Percentiles rank a stretch among this genome's conserved stretches.
These are phyloP conservation scores for Neurospora sp. DNA, from an alignment of 495 filamentous ascomycete species.

Conservation along the genomic window DNA sequence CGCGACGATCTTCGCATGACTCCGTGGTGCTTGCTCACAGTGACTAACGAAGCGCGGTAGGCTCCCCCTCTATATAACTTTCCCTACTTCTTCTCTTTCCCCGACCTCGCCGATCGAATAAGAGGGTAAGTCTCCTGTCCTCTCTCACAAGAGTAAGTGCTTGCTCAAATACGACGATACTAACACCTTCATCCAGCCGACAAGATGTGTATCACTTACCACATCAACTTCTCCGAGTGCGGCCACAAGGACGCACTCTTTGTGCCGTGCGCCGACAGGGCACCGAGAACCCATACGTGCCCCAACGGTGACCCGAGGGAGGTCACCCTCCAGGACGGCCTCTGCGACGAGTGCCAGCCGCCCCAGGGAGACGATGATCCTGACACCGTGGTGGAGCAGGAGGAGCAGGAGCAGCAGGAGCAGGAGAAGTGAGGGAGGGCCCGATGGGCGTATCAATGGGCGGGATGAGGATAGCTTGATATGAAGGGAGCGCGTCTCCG, in stretches of 20 bases:
- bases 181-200: neutral
- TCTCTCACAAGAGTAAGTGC: neutral
- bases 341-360: neutral
- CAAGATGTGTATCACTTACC: neutral
- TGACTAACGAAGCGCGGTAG: neutral
- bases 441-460: rapidly evolving
- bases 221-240: neutral
- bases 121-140: neutral
- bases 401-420: neutral
- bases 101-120: neutral
- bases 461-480: neutral
- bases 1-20: neutral
- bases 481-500: neutral
- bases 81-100: neutral
- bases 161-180: neutral
- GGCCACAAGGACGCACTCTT: neutral
- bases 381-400: neutral
- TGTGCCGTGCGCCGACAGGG: neutral
- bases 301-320: neutral
- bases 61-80: neutral
- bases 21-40: neutral
- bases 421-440: neutral
- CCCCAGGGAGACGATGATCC: neutral
- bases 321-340: neutral
- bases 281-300: no score